Evolutionary conservation across 2,329 filamentous ascomycete species (phyloP), one percentile per base, ranked within the genome.

Genomic region (Colletotrichum gloeosporioides): DNA sequence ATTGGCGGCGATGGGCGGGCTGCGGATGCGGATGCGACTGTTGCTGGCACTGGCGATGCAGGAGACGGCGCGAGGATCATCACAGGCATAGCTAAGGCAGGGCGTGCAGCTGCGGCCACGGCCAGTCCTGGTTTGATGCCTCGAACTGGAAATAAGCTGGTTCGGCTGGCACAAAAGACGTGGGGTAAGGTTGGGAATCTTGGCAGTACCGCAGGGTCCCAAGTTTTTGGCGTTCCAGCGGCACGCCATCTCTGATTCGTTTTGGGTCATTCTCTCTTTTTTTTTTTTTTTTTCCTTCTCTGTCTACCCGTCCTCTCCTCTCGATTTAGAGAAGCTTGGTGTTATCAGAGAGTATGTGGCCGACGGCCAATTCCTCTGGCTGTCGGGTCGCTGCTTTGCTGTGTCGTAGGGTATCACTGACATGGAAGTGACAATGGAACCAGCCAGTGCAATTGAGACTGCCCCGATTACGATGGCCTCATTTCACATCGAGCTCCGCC

Each of bases 111-210:
- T 74, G 64, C 59, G 49, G 49, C 64, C 44, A 53, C 44, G 49
- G 59, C 64, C 64, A 74, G 73, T 76, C 34, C 65, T 59, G 63
- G 64, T 63, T 61, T 67, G 74, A 73, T 73, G 70, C 70, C 71
- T 77, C 18, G 57, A 71, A 77, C 67, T 59, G 72, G 75, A 75
- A 77, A 63, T 55, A 75, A 75, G 72, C 72, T 77, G 74, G 59
- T 62, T 73, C 69, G 70, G 69, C 73, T 63, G 69, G 31, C 69
- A 73, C 39, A 65, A 53, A 53, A 64, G 70, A 76, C 75, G 71
- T 77, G 75, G 75, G 75, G 75, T 75, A 75, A 77, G 72, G 67
- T 75, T 75, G 63, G 32, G 66, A 75, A 72, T 69, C 71, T 78
- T 77, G 72, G 77, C 75, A 55, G 69, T 27, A 59, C 59, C 65